Evolutionary conservation across 176 grass and related monocot genomes (phyloP), one percentile per base, ranked within the genome.

Genomic region (Oryza coarctata): DNA sequence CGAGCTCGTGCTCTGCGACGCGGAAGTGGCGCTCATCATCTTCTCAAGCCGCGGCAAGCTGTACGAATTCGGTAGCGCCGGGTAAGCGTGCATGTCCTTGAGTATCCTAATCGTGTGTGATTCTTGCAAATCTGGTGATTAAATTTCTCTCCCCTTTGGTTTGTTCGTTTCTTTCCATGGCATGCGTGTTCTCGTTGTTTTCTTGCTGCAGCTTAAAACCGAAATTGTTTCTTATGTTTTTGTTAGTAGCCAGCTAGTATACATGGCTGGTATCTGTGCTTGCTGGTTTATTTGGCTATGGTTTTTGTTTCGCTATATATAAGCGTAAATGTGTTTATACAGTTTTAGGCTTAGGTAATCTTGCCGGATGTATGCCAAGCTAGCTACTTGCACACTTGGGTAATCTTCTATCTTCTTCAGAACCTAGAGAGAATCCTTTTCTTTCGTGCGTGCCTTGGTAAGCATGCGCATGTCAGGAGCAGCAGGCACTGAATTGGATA

Each of bases 1-100:
- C 62, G 91, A 94, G 34, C 79, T 94, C 31, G 91, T 94, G 79
- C 82, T 94, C 28, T 94, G 91, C 36, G 91, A 94, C 74, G 92
- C 86, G 8, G 92, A 94, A 82, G 79, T 94, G 8, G 92, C 92
- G 17, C 88, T 94, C 74, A 90, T 94, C 70, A 45, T 94, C 50
- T 94, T 94, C 88, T 94, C 92, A 35, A 73, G 80, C 52, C 85
- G 92, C 15, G 90, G 90, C 82, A 92, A 92, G 58, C 86, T 92
- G 43, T 92, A 92, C 12, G 90, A 92, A 82, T 92, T 92, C 45
- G 90, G 86, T 7, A 92, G 83, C 38, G 78, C 72, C 14, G 90
- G 86, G 90, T 92, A 86, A n/a, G 65, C 5, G 12, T 5, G 28
- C 36, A 77, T 49, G 79, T 76, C 27, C 28, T 63, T 2, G 29